Percentiles rank a stretch among this genome's conserved stretches.
Conservation (phyloP, 352 stramenopile genomes). For the Pythium utonaiense region DNA sequence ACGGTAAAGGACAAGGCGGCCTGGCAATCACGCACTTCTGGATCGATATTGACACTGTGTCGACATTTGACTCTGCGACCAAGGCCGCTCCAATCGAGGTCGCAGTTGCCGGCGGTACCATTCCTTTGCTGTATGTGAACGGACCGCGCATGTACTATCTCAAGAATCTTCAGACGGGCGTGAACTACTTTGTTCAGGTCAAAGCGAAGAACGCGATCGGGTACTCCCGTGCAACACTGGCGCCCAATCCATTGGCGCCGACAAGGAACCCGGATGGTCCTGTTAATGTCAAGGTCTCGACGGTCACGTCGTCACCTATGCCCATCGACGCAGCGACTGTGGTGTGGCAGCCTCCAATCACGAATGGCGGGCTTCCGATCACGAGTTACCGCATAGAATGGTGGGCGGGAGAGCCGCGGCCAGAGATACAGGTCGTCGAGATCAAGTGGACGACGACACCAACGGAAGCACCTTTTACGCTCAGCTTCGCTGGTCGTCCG, state of each 20-base stretch:
- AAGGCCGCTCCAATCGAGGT: constrained; percentile 48
- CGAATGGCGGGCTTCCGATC: constrained; percentile 57
- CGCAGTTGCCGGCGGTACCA: constrained; percentile 14
- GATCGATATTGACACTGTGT: constrained; percentile 67
- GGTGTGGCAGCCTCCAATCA: constrained; percentile 60
- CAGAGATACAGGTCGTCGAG: constrained; percentile 84
- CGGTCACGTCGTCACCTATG: constrained; percentile 31
- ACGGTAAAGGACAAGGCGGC: constrained; percentile 51
- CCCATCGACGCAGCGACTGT: constrained; percentile 64
- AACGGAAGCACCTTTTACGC: constrained; percentile 46
- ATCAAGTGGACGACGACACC: constrained; percentile 73
- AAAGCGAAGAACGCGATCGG: constrained; percentile 69
- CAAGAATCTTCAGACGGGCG: constrained; percentile 60
- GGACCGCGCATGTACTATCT: constrained; percentile 72
- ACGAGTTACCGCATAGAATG: constrained; percentile 83
- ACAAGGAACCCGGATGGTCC: constrained; percentile 44
- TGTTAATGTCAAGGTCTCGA: constrained; percentile 60
- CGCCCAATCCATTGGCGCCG: constrained; percentile 51
- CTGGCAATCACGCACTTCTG: constrained; percentile 50
- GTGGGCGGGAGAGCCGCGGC: constrained; percentile 47
- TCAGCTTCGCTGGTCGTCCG: constrained; percentile 75
- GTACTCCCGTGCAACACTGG: constrained; percentile 59
- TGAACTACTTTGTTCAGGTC: constrained; percentile 85
- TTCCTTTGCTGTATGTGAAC: constrained; percentile 53
- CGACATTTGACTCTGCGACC: constrained; percentile 62